Evolutionary conservation across 1,284 basidiomycete genomes (phyloP), one percentile per base, ranked within the genome.

Genomic region (Sporisorium graminicola): DNA sequence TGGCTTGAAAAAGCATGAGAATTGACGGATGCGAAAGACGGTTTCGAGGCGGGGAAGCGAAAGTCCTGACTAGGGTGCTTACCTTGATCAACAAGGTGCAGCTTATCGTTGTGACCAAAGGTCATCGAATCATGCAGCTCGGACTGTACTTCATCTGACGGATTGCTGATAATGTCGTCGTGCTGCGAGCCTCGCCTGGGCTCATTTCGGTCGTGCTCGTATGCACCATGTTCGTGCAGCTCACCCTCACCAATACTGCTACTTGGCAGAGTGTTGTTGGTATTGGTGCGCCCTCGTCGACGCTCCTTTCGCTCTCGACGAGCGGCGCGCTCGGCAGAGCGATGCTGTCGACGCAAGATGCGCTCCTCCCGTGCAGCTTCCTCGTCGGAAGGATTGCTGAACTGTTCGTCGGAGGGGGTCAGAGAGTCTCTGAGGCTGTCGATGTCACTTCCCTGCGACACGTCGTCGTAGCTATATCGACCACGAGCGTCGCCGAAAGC

Each of bases 301-400:
- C 72, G 60, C 7, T 56, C n/a, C 27, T 60, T 61, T 10, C 65
- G 51, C 27, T 68, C 59, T 24, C 22, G 63, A 12, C 63, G 61
- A 31, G 63, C 63, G 18, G 62, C 65, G 1, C 69, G 65, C 22
- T 58, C 52, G 10, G 73, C 71, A 2, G 76, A 74, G 26, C 73
- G 69, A 31, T 55, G 63, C 54, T 74, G 67, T 24, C 77, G 56
- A 12, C 77, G 67, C 35, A 78, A 26, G 27, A 62, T 64, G 5
- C 78, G 58, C 53, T 67, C 72, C 35, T 77, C 58, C 12, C 75
- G 65, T 13, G 80, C 80, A 1, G 71, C 77, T 46, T 82, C 81
- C 47, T 81, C 79, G 37, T 82, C 81, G 1, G 81, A 82, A 2
- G 81, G 81, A 43, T 82, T 82, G 74, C 79, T 81, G 66, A 63